Evolutionary conservation across 805 yeast genomes (phyloP).

Genomic region (Candida germanica): DNA sequence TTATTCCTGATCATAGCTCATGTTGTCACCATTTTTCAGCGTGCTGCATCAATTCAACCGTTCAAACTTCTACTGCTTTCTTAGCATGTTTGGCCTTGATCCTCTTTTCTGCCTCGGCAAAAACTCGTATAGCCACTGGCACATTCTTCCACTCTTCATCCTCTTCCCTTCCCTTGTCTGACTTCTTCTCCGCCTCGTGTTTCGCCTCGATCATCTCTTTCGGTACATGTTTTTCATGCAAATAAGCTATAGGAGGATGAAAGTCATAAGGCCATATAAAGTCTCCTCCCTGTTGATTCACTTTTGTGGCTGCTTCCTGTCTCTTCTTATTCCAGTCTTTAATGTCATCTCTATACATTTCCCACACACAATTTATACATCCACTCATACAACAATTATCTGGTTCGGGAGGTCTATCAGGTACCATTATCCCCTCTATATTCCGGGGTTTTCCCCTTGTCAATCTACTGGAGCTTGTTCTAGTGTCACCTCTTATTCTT

Average conservation of each 20-base stretch:
- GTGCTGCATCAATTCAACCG: too few species aligned
- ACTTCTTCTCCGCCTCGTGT: slow-evolving; percentile 8
- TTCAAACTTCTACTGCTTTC: neutral
- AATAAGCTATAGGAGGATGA: slow-evolving; percentile 35
- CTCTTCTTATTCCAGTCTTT: slow-evolving; percentile 73
- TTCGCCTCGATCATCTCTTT: slow-evolving; percentile 22
- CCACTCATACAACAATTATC: slow-evolving; percentile 98
- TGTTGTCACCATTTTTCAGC: too few species aligned
- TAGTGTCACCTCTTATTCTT: slow-evolving; percentile 50
- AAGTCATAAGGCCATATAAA: slow-evolving; percentile 45
- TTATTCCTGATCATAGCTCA: too few species aligned
- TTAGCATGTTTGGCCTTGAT: slow-evolving; percentile 35
- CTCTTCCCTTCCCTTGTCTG: slow-evolving; percentile 6
- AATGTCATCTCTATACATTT: slow-evolving; percentile 80
- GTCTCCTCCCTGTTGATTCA: slow-evolving; percentile 30
- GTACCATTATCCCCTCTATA: slow-evolving; percentile 67
- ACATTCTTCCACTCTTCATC: slow-evolving; percentile 45
- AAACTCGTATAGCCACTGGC: slow-evolving; percentile 74
- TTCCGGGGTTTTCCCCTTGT: slow-evolving; percentile 33
- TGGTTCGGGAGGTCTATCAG: slow-evolving; percentile 83
- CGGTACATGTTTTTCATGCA: slow-evolving; percentile 33
- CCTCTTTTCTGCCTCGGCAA: slow-evolving; percentile 77
- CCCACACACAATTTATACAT: slow-evolving; percentile 97
- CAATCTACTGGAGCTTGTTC: slow-evolving; percentile 37
- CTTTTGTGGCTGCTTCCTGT: slow-evolving; percentile 48